A percentile compares a stretch with the other conserved stretches of the same genome.
Evolutionary conservation across 352 stramenopile genomes (phyloP).

Genomic region (Paralagenidium karlingii): DNA sequence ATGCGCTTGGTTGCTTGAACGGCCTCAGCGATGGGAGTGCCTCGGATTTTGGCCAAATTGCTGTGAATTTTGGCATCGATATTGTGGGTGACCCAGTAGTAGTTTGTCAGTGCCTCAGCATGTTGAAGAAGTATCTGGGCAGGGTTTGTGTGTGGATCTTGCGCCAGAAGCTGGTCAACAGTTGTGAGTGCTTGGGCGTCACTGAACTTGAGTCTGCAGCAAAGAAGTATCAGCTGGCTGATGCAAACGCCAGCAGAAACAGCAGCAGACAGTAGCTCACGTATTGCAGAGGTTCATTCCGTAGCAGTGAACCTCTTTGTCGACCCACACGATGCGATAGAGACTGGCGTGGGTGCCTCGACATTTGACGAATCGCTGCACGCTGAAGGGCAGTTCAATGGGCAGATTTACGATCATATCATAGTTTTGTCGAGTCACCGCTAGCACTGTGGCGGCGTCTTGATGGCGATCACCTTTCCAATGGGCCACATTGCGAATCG

Average conservation of each 20-base stretch:
- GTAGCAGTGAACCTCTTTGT: slow-evolving; percentile 37
- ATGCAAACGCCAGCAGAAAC: no score
- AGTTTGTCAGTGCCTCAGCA: slow-evolving; percentile 10
- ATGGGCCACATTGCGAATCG: slow-evolving; percentile 37
- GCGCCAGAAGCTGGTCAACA: no score
- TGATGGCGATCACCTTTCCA: slow-evolving; percentile 21
- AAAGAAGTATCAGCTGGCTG: no score
- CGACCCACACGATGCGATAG: slow-evolving; percentile 52
- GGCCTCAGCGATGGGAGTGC: slow-evolving; percentile 31
- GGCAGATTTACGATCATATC: slow-evolving; percentile 42
- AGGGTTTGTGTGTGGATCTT: no score
- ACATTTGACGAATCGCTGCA: slow-evolving; percentile 64
- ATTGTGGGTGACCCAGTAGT: slow-evolving; percentile 26
- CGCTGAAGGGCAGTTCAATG: slow-evolving; percentile 35
- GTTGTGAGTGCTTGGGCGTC: no score
- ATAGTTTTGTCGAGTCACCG: slow-evolving; percentile 37
- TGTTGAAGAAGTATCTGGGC: no score
- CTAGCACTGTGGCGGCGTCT: slow-evolving; percentile 38
- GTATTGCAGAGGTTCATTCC: slow-evolving; percentile 64
- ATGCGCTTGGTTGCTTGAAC: slow-evolving; percentile 33
- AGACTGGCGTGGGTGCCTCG: slow-evolving; percentile 51
- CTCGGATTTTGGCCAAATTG: slow-evolving; percentile 39
- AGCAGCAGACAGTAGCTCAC: slow-evolving; percentile 14
- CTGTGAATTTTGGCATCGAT: slow-evolving; percentile 16
- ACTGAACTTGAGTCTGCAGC: no score